Conservation (phyloP, 768 basidiomycete genomes). For the Suillus plorans region DNA sequence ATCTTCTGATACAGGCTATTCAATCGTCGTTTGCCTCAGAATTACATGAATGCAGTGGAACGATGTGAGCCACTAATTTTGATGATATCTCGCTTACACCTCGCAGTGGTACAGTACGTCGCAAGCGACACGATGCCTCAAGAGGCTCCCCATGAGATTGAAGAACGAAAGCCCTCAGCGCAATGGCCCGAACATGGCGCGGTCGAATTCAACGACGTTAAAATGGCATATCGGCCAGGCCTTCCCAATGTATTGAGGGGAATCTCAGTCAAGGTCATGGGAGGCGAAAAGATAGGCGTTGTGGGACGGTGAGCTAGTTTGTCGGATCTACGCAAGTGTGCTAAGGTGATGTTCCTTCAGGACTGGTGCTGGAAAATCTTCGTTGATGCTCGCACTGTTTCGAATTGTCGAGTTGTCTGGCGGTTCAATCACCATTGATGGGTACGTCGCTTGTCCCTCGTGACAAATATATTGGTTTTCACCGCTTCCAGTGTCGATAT, state of each 20-base stretch:
- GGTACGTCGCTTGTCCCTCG: slow-evolving; percentile 29
- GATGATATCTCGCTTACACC: not conserved
- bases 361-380: slow-evolving; percentile 62
- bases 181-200: slow-evolving; percentile 65
- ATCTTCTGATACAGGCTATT: not conserved
- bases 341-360: slow-evolving; percentile 7
- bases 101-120: slow-evolving; percentile 54
- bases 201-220: slow-evolving; percentile 59
- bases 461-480: not conserved
- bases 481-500: slow-evolving; percentile 37
- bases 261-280: slow-evolving; percentile 55
- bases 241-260: slow-evolving; percentile 72
- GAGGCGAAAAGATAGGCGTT: slow-evolving; percentile 77
- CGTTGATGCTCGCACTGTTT: slow-evolving; percentile 64
- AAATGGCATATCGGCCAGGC: slow-evolving; percentile 66
- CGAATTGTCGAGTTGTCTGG: slow-evolving; percentile 64
- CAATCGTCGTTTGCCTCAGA: slow-evolving; percentile 31
- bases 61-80: slow-evolving; percentile 34
- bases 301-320: slow-evolving; percentile 48
- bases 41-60: slow-evolving; percentile 68
- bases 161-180: slow-evolving; percentile 49
- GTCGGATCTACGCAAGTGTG: not conserved
- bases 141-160: slow-evolving; percentile 65
- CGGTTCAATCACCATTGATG: slow-evolving; percentile 66
- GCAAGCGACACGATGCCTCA: slow-evolving; percentile 48